These are phyloP conservation scores for Chrysopogon serrulatus DNA, from an alignment of 176 grass and related monocot species.

Conservation along the genomic window DNA sequence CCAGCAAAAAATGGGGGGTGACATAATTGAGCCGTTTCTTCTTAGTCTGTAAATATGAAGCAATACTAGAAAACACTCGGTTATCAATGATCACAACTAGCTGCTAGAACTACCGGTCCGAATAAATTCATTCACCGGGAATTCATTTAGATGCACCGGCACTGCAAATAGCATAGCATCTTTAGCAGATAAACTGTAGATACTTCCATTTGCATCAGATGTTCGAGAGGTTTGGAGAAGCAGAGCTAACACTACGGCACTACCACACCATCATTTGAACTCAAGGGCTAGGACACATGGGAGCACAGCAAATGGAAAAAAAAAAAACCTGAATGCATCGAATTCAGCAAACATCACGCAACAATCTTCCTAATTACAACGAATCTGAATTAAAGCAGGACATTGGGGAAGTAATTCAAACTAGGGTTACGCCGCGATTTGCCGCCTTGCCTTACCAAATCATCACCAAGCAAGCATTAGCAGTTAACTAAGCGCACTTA, in stretches of 20 bases:
- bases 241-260: neutral
- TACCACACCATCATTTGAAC: neutral
- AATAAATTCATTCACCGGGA: neutral
- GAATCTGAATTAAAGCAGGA: neutral
- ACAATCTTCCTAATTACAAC: neutral
- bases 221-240: neutral
- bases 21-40: neutral
- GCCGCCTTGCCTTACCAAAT: neutral
- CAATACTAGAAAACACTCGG: neutral
- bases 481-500: neutral
- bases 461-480: neutral
- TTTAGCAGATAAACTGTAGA: neutral
- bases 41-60: neutral
- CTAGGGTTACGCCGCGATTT: conserved; percentile 13
- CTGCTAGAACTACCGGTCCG: neutral
- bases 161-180: neutral
- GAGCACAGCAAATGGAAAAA: neutral
- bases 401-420: neutral
- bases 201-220: neutral
- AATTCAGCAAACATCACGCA: neutral
- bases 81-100: neutral
- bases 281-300: neutral
- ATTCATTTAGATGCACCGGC: neutral
- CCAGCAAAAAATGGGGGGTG: neutral
- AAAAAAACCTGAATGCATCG: neutral